Percentiles rank a stretch among this genome's conserved stretches.
phyloP scores from a whole-genome alignment of 116 monocot species.

The Thalassia testudinum region DNA sequence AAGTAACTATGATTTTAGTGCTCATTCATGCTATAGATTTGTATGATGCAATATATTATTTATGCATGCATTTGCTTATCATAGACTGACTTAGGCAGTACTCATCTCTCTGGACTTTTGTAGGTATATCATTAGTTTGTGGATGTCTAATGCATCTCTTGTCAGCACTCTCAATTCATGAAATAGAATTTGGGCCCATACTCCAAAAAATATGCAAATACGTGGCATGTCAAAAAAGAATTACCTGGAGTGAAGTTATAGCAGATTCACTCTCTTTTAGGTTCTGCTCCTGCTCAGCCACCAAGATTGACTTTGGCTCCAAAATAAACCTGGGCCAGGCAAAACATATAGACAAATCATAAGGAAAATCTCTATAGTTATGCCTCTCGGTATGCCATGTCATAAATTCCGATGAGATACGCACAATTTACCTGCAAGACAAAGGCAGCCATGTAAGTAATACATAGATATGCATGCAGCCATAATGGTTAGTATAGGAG shows the following conservation, averaged over 20 bases:
- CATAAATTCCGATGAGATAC: conserved; percentile 7
- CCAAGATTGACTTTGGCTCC: conserved; percentile 70
- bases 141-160: no score
- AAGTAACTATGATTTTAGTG: no score
- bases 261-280: conserved; percentile 80
- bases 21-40: no score
- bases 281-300: conserved; percentile 74
- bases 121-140: no score
- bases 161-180: no score
- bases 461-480: neutral
- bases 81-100: no score
- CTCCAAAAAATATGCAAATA: neutral
- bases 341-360: neutral
- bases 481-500: neutral
- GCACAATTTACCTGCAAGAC: conserved; percentile 77
- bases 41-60: no score
- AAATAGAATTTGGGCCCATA: no score
- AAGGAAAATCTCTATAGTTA: neutral
- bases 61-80: no score
- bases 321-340: conserved; percentile 55
- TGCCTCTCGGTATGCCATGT: neutral
- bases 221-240: neutral
- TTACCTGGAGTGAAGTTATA: conserved; percentile 67
- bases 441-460: neutral
- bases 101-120: no score